Base-by-base conservation (phyloP, 805 yeast genomes). In the Kuraishia borneana region DNA sequence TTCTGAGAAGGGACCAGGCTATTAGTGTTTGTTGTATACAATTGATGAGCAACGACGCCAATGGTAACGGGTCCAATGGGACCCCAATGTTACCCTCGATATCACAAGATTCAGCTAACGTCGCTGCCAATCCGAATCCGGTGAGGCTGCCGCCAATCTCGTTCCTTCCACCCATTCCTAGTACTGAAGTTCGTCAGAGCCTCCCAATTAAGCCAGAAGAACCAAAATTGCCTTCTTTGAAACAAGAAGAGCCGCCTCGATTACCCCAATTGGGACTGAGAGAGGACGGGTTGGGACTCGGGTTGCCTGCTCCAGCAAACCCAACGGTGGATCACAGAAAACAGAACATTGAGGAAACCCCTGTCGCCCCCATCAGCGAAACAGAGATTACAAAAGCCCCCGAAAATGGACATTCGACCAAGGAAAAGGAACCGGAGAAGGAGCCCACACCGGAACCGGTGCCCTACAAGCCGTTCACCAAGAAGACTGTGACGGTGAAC, bases 111-210 rank as follows among this genome's bases (percentile, higher is more conserved):
- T n/a, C n/a, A n/a, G n/a, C n/a, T n/a, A n/a, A n/a, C n/a, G n/a
- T n/a, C n/a, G n/a, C 34, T 21, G 25, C 32, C 5, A 16, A 30
- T 7, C 26, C 32, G 2, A 34, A 33, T 5, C 45, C 46, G 3
- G 52, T 61, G 17, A 50, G 60, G 27, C 42, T 62, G 8, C 67
- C 68, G 8, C 65, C 67, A 1, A 56, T 62, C 12, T 60, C 66
- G 0, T 58, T 61, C 32, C 44, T 48, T 6, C 36, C 51, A 3
- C 37, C 43, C 3, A n/a, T 33, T 16, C 28, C 27, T 8, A 31
- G 28, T 9, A 19, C 34, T n/a, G n/a, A n/a, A n/a, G n/a, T n/a
- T n/a, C n/a, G n/a, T n/a, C n/a, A n/a, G n/a, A n/a, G n/a, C n/a
- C n/a, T n/a, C n/a, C n/a, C n/a, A n/a, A n/a, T n/a, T n/a, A n/a